phyloP scores from a whole-genome alignment of 345 rosid species.

The Eucalyptus cloeziana region DNA sequence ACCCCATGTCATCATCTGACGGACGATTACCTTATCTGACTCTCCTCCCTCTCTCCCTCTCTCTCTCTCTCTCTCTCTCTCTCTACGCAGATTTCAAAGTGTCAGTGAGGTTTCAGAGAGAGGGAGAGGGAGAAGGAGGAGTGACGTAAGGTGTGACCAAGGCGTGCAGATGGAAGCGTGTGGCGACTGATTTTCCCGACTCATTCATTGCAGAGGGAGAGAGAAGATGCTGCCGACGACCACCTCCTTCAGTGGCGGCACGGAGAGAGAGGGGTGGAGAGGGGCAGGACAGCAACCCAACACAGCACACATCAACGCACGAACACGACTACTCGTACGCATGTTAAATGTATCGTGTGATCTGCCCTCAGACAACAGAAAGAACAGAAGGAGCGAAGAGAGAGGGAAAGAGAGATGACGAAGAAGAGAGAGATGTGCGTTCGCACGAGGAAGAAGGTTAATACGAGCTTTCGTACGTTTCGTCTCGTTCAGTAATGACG shows the following conservation, averaged over 20 bases:
- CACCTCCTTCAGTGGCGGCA: neutral
- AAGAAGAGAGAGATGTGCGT: neutral
- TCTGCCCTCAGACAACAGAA: neutral
- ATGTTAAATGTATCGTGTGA: neutral
- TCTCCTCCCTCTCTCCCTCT: neutral
- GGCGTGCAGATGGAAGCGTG: neutral
- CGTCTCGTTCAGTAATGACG: neutral
- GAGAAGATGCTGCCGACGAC: neutral
- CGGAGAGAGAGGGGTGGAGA: neutral
- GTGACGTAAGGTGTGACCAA: neutral
- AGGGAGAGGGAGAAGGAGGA: neutral
- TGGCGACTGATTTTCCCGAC: neutral
- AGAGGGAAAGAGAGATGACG: neutral
- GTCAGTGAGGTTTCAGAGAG: neutral
- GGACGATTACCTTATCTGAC: conserved; percentile 3
- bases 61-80: neutral
- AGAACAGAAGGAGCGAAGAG: neutral
- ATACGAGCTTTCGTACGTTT: neutral
- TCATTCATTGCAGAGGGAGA: neutral
- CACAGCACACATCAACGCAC: neutral
- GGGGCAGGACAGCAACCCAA: neutral
- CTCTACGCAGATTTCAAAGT: neutral
- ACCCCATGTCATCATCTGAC: neutral
- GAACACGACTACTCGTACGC: neutral
- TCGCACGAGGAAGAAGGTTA: neutral